Evolutionary conservation across 306 rosid genomes (phyloP), one percentile per base, ranked within the genome.

Genomic region (Cicer chorassanicum): DNA sequence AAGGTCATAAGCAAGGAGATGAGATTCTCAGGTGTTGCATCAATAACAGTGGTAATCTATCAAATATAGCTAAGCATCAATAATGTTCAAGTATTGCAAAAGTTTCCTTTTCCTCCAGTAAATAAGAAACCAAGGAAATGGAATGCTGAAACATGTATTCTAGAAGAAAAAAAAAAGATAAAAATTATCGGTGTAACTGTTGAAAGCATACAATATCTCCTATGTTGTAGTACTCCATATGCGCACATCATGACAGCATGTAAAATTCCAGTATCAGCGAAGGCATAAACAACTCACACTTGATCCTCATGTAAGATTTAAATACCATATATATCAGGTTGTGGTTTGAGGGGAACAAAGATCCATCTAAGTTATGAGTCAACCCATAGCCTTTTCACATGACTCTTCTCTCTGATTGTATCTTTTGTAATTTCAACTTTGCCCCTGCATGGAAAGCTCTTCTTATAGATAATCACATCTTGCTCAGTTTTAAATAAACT

Each of bases 61-160:
- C 29, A 57, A 59, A 59, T 34, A 60, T 43, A 12, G 14, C 91
- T 67, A 88, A 88, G 59, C 87, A 88, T 83, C 73, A 82, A 68
- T 80, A 92, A 77, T 81, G 93, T 85, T 80, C 81, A 68, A 92
- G 87, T 80, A 87, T 86, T 10, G 91, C 91, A 79, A 81, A 88
- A 48, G 86, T 85, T 61, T 75, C 89, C 83, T 77, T 89, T 62
- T 83, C 63, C 89, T 84, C 90, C 88, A 85, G 82, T 84, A 83
- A 83, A 84, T 87, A 84, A 15, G 73, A 45, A 62, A 63, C 24
- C 21, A 65, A 4, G 4, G 21, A 44, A 65, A 46, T 56, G 6
- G 43, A 53, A 55, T 38, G 21, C 48, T 16, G 50, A 68, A 80
- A 61, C 21, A 40, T 21, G 41, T 14, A 63, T 16, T 59, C 73